A percentile compares a stretch with the other conserved stretches of the same genome.
Conservation (phyloP, 2,329 filamentous ascomycete genomes). For the Parastagonospora nodorum region DNA sequence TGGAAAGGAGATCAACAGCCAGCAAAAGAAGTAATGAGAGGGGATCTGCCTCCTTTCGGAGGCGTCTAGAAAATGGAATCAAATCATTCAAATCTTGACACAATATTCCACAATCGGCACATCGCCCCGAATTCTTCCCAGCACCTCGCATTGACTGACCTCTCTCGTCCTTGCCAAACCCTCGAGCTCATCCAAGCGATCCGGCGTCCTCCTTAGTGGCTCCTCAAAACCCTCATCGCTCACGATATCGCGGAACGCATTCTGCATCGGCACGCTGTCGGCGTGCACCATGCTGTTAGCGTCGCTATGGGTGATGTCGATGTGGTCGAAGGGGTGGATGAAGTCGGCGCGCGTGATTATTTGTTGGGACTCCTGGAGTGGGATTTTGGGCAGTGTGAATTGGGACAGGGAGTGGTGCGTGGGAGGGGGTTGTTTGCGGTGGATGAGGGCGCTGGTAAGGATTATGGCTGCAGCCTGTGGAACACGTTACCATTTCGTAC, state of each 20-base stretch:
- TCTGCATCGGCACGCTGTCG: slow-evolving; percentile 94
- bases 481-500: no score
- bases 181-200: slow-evolving; percentile 87
- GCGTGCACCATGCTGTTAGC: slow-evolving; percentile 83
- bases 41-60: no score
- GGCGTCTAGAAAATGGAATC: no score
- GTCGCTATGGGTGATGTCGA: slow-evolving; percentile 95
- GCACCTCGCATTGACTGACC: slow-evolving; percentile 82
- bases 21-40: no score
- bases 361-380: slow-evolving; percentile 55
- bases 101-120: slow-evolving; percentile 37
- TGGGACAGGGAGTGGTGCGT: no score
- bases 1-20: no score
- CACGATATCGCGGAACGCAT: slow-evolving; percentile 85
- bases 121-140: slow-evolving; percentile 32
- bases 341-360: slow-evolving; percentile 97
- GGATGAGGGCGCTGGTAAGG: slow-evolving; percentile 84
- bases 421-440: slow-evolving; percentile 69
- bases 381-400: slow-evolving; percentile 76
- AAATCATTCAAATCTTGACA: no score
- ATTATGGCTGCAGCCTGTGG: slow-evolving; percentile 92
- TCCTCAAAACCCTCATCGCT: slow-evolving; percentile 75
- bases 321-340: slow-evolving; percentile 84
- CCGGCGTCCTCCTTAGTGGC: slow-evolving; percentile 78
- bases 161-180: slow-evolving; percentile 89